phyloP scores from a whole-genome alignment of 331 rosid genomes.

The Malus hybrid region DNA sequence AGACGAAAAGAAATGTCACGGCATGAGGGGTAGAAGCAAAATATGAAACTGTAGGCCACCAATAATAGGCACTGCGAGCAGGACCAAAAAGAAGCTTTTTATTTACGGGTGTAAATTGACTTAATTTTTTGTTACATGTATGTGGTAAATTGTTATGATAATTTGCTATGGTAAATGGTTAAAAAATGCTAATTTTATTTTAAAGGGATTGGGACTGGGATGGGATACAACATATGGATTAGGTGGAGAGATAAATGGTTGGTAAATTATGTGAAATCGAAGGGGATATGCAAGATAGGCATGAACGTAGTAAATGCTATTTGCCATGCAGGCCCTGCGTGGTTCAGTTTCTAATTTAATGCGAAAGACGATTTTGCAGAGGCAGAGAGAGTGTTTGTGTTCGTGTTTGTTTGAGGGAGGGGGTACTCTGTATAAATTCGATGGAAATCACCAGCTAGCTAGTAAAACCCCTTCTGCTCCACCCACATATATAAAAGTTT shows the following conservation, averaged over 20 bases:
- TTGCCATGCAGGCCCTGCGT: slow-evolving; percentile 46
- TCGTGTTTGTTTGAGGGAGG: background rate
- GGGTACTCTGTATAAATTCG: background rate
- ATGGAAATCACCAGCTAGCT: background rate
- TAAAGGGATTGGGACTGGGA: background rate
- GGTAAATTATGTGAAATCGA: slow-evolving; percentile 12
- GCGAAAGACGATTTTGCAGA: background rate
- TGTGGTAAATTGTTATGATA: no score
- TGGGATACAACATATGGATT: background rate
- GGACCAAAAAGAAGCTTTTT: no score
- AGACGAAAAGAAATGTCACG: no score
- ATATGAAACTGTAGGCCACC: background rate
- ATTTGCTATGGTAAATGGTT: no score
- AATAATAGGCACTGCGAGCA: background rate
- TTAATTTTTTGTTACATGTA: no score
- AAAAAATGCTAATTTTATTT: no score
- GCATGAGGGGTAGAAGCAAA: background rate
- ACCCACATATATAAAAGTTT: background rate
- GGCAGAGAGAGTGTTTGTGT: background rate
- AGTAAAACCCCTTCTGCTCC: background rate
- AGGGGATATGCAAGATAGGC: slow-evolving; percentile 43
- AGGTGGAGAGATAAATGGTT: background rate
- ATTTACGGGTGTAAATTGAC: no score
- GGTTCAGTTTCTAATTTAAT: slow-evolving; percentile 57
- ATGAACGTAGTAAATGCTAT: slow-evolving; percentile 68